Evolutionary conservation across 192 early-diverging fungal species (phyloP).

Genomic region (Coemansia javaensis): DNA sequence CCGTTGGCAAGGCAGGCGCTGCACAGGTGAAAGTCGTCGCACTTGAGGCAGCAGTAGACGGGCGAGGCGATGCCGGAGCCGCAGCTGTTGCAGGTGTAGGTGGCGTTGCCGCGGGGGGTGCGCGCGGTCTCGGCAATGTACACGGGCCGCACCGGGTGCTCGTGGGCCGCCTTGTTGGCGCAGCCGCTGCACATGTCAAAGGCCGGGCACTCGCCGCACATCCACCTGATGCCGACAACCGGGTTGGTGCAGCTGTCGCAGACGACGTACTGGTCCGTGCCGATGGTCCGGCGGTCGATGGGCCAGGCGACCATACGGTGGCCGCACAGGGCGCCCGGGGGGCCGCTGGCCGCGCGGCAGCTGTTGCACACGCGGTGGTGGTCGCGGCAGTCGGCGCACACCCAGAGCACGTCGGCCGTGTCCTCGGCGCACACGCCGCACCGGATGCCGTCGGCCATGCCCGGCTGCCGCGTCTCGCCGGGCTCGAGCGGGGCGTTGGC

Average conservation of each 20-base stretch:
- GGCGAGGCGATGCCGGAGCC: slow-evolving; percentile 8
- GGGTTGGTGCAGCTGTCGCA: slow-evolving; percentile 54
- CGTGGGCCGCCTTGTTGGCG: slow-evolving; percentile 19
- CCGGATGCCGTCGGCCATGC: neutral
- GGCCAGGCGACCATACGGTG: slow-evolving; percentile 37
- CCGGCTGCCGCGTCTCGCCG: slow-evolving; percentile 1
- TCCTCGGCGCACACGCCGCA: slow-evolving; percentile 18
- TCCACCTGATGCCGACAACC: slow-evolving; percentile 50
- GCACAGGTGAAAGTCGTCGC: slow-evolving; percentile 38
- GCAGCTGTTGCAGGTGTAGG: slow-evolving; percentile 36
- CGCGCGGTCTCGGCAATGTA: slow-evolving; percentile 20
- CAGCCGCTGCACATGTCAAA: slow-evolving; percentile 66
- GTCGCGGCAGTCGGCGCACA: slow-evolving; percentile 19
- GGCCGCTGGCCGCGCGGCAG: slow-evolving; percentile 15
- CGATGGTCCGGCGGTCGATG: slow-evolving; percentile 14
- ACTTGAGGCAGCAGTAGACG: slow-evolving; percentile 30
- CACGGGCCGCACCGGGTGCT: slow-evolving; percentile 18
- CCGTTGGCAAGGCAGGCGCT: slow-evolving; percentile 10
- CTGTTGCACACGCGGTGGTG: slow-evolving; percentile 35
- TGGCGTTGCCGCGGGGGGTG: slow-evolving; percentile 4
- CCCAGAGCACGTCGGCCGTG: slow-evolving; percentile 29
- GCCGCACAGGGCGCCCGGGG: neutral
- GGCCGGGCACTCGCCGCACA: slow-evolving; percentile 55
- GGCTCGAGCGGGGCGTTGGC: slow-evolving; percentile 40
- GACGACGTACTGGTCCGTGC: slow-evolving; percentile 35